Evolutionary conservation across 23 red algal species (phyloP), one percentile per base, ranked within the genome.

Genomic region (Pyropia haitanensis): DNA sequence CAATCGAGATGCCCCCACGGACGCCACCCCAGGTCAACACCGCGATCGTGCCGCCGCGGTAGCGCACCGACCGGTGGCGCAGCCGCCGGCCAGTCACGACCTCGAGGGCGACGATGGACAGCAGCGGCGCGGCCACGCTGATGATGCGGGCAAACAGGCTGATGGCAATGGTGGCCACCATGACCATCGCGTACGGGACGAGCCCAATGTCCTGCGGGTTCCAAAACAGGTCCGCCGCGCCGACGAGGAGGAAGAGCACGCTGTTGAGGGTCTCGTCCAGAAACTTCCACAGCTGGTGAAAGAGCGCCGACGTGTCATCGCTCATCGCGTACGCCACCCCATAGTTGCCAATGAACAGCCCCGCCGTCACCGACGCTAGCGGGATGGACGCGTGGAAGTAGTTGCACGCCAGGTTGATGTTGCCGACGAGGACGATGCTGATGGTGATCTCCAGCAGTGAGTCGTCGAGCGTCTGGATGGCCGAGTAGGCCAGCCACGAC

Each of bases 241-340:
- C 93, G 52, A 97, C 87, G 14, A 90, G 50, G 24, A 97, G 63
- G 61, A 91, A 97, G 18, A 97, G 77, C 19, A 90, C 61, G 25
- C 76, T 78, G 63, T 97, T 97, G 46, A 97, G 78, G 9, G 93
- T 97, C 65, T 97, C 93, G 64, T 89, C 87, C 5, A 88, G 72
- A 24, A 97, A 78, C 18, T 81, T 65, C 93, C 93, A 97, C 69
- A 97, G 65, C 74, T 97, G 76, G 23, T 85, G 53, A 50, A 90
- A 78, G 18, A 66, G 75, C 33, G 90, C 72, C 16, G 56, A 58
- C 17, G 63, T 73, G 19, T 85, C 77, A 44, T 68, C 66, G 16
- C 51, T 54, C 63, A 96, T 82, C 20, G 81, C 81, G 57, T 79
- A 87, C 20, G 29, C 78, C 53, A 77, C 65, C 17, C 85, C 84